Conservation (phyloP, 148 eudicot species). For the Camellia granthamiana region DNA sequence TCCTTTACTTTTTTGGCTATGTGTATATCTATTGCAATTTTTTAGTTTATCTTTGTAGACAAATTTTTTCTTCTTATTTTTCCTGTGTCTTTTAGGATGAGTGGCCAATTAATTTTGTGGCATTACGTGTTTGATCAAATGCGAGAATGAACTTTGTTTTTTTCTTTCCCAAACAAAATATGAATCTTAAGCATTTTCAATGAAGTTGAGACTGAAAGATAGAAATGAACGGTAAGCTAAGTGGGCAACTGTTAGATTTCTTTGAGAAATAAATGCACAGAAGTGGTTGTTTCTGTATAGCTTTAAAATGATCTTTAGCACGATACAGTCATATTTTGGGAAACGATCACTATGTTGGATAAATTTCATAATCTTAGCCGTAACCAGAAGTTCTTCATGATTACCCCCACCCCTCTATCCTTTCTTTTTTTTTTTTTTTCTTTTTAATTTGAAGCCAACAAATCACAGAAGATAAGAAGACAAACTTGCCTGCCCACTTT, state of each 20-base stretch:
- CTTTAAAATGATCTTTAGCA: not conserved
- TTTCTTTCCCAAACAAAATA: not conserved
- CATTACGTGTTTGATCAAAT: constrained; percentile 17
- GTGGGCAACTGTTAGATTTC: not conserved
- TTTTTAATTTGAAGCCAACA: no score
- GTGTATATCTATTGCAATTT: not conserved
- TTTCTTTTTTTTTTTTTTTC: no score
- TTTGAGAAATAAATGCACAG: not conserved
- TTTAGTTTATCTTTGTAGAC: not conserved
- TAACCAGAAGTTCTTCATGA: not conserved
- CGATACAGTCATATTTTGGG: not conserved
- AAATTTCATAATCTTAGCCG: not conserved
- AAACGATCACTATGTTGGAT: not conserved
- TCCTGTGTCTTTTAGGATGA: not conserved
- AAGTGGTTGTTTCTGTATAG: not conserved
- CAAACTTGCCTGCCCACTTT: no score
- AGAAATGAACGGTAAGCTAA: not conserved
- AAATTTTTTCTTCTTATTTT: not conserved
- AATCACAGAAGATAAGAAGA: no score
- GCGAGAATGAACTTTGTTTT: not conserved
- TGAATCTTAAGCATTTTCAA: not conserved
- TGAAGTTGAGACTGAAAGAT: not conserved
- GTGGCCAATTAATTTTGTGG: constrained; percentile 1
- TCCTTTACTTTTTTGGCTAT: not conserved
- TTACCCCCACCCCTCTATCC: no score